A percentile compares a stretch with the other conserved stretches of the same genome.
Evolutionary conservation across 345 rosid genomes (phyloP).

Genomic region (Eucalyptus microcorys): DNA sequence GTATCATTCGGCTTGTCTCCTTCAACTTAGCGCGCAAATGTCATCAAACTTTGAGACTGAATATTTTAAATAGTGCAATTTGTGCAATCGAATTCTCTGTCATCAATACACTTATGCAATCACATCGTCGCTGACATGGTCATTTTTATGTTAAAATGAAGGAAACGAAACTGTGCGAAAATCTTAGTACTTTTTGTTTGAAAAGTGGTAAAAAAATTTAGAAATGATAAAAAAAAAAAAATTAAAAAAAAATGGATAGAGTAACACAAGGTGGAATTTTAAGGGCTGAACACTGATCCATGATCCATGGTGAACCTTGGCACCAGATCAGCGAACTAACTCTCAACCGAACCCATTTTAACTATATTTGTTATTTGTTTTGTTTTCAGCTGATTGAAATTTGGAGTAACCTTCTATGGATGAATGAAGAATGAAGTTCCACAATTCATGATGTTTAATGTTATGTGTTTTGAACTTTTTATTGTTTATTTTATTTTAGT

Average conservation of each 20-base stretch:
- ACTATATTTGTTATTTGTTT: background rate
- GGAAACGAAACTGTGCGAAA: background rate
- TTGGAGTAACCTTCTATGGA: background rate
- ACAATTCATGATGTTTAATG: background rate
- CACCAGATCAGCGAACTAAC: fast-evolving
- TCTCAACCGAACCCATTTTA: background rate
- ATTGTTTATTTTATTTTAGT: background rate
- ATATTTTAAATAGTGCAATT: background rate
- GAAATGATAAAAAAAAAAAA: background rate
- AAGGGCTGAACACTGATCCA: background rate
- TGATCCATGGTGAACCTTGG: background rate
- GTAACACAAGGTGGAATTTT: background rate
- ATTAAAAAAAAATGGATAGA: background rate
- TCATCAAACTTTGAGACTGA: background rate
- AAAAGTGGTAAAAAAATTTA: fast-evolving
- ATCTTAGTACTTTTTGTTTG: background rate
- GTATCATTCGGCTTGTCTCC: background rate
- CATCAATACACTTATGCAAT: background rate
- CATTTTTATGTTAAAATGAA: background rate
- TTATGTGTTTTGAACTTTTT: background rate
- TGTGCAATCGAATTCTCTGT: background rate
- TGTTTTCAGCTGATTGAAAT: background rate
- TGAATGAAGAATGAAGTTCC: background rate
- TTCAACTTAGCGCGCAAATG: background rate
- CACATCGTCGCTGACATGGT: background rate